Conservation (phyloP, 768 basidiomycete genomes). For the Tulasnella sp. region DNA sequence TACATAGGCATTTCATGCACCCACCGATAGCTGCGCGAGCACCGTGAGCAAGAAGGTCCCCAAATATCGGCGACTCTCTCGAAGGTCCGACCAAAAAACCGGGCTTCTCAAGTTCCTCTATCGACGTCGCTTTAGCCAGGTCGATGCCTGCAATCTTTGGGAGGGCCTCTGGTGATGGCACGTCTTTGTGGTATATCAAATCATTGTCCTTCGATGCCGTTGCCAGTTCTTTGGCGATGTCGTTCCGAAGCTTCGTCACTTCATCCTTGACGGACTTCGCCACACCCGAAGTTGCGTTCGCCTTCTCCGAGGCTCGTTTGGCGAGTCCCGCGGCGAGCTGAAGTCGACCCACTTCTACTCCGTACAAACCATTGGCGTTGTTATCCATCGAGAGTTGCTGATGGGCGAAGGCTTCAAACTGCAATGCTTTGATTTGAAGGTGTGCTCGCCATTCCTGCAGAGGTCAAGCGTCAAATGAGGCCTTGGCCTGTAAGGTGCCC, state of each 20-base stretch:
- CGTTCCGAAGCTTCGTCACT: slow-evolving; percentile 63
- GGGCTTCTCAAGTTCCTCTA: slow-evolving; percentile 59
- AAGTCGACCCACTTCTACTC: slow-evolving; percentile 78
- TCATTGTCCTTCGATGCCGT: slow-evolving; percentile 90
- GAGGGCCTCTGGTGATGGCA: slow-evolving; percentile 70
- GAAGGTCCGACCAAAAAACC: slow-evolving; percentile 51
- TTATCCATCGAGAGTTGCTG: slow-evolving; percentile 88
- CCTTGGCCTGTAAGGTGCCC: not conserved
- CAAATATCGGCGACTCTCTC: slow-evolving; percentile 53
- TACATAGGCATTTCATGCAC: slow-evolving; percentile 35
- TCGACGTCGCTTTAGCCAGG: slow-evolving; percentile 60
- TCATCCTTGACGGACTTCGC: slow-evolving; percentile 67
- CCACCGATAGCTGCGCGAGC: slow-evolving; percentile 81
- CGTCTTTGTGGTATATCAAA: slow-evolving; percentile 86
- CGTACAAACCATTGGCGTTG: slow-evolving; percentile 69
- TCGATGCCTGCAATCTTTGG: slow-evolving; percentile 58
- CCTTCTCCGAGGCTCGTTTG: slow-evolving; percentile 65
- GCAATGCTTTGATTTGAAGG: slow-evolving; percentile 72
- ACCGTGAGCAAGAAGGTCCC: slow-evolving; percentile 78
- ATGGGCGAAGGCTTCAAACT: slow-evolving; percentile 87
- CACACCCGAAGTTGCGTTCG: slow-evolving; percentile 45
- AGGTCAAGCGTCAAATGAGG: not conserved
- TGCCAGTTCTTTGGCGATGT: slow-evolving; percentile 58
- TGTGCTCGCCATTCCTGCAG: slow-evolving; percentile 74
- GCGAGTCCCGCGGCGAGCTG: slow-evolving; percentile 61